Conservation (phyloP, 768 basidiomycete genomes). For the Tulasnella sp. region DNA sequence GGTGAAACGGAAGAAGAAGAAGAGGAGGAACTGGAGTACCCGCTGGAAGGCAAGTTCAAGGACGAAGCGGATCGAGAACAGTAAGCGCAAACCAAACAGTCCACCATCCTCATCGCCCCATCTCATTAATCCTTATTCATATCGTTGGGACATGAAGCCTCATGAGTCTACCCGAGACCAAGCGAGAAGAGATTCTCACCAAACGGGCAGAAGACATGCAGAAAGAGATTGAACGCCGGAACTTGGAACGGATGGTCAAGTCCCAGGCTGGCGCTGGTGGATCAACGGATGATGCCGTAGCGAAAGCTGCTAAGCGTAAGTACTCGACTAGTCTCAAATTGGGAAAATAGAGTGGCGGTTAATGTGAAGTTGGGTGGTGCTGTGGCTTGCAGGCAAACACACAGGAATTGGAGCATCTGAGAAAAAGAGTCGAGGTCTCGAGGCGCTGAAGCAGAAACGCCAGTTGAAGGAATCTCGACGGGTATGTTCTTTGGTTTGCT, state of each 20-base stretch:
- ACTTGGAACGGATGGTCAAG: conserved; percentile 65
- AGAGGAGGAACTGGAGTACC: conserved; percentile 61
- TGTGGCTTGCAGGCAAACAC: conserved; percentile 53
- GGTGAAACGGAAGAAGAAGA: conserved; percentile 58
- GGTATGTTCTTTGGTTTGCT: conserved; percentile 39
- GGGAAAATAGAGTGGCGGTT: neutral
- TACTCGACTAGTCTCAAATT: conserved; percentile 16
- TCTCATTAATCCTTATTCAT: neutral
- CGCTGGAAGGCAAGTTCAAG: conserved; percentile 83
- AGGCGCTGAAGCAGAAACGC: conserved; percentile 77
- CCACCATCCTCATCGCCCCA: neutral
- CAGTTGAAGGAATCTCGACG: conserved; percentile 72
- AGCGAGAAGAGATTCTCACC: conserved; percentile 80
- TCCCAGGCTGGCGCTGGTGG: conserved; percentile 43
- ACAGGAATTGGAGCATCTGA: conserved; percentile 64
- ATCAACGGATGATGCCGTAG: conserved; percentile 46
- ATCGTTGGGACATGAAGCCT: conserved; percentile 44
- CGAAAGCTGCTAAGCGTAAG: conserved; percentile 72
- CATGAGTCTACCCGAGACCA: conserved; percentile 72
- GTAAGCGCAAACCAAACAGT: conserved; percentile 41
- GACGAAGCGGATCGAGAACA: conserved; percentile 74
- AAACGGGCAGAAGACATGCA: conserved; percentile 75
- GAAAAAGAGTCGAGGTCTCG: conserved; percentile 69
- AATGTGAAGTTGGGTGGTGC: neutral
- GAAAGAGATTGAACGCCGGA: conserved; percentile 57